Conservation (phyloP, 2,329 filamentous ascomycete species). For the Fusarium fujikuroi region DNA sequence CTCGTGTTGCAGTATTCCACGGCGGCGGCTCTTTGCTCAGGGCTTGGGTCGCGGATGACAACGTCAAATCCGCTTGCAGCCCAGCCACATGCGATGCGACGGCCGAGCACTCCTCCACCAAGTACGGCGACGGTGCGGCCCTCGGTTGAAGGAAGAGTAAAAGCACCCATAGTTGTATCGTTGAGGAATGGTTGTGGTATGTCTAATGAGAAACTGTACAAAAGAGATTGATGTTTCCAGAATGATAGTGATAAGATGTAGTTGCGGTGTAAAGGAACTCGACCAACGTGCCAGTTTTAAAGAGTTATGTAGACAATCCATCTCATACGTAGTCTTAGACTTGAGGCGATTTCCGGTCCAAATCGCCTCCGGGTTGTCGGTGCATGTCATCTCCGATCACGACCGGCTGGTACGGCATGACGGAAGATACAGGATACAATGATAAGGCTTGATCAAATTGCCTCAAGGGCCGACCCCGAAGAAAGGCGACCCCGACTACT, state of each 20-base stretch:
- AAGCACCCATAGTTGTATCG: neutral
- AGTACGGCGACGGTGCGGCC: neutral
- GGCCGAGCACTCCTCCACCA: slow-evolving; percentile 3
- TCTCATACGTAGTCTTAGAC: no score
- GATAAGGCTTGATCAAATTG: neutral
- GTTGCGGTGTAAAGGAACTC: no score
- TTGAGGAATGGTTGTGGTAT: no score
- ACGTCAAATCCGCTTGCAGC: slow-evolving; percentile 16
- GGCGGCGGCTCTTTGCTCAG: slow-evolving; percentile 1
- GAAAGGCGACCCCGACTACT: neutral
- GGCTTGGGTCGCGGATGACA: slow-evolving; percentile 5
- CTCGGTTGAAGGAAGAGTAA: neutral
- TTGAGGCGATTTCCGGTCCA: neutral
- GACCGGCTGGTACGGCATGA: neutral
- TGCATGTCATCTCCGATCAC: neutral
- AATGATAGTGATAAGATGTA: no score
- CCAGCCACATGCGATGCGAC: slow-evolving; percentile 13
- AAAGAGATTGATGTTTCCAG: no score
- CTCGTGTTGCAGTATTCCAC: slow-evolving; percentile 4
- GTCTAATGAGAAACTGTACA: no score
- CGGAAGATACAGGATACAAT: neutral
- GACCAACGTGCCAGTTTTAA: no score
- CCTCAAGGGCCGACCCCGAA: neutral
- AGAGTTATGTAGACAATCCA: no score
- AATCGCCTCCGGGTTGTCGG: neutral